Conservation (phyloP, 2,329 filamentous ascomycete genomes). For the Epichloe baconii region DNA sequence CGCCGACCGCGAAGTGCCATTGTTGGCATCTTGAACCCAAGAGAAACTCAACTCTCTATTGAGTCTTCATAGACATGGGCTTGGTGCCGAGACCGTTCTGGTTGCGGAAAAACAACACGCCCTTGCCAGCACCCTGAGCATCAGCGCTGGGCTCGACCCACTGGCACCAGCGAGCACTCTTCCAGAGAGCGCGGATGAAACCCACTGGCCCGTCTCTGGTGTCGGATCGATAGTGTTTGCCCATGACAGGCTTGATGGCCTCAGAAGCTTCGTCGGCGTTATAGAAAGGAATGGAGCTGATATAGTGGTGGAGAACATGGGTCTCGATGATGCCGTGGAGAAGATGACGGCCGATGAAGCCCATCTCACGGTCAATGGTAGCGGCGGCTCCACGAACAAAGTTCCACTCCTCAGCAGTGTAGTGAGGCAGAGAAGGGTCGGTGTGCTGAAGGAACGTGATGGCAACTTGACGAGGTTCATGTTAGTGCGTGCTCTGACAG, state of each 20-base stretch:
- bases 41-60: background rate
- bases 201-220: constrained; percentile 62
- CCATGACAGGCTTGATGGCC: constrained; percentile 91
- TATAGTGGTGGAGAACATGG: constrained; percentile 95
- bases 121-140: constrained; percentile 66
- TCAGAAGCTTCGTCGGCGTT: constrained; percentile 89
- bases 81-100: constrained; percentile 66
- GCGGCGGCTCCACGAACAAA: constrained; percentile 87
- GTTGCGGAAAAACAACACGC: constrained; percentile 92
- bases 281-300: constrained; percentile 94
- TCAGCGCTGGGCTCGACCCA: constrained; percentile 90
- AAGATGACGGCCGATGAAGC: constrained; percentile 81
- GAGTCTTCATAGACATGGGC: constrained; percentile 16
- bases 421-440: constrained; percentile 87
- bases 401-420: constrained; percentile 76
- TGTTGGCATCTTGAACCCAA: background rate
- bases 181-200: constrained; percentile 77
- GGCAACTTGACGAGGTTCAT: constrained; percentile 54
- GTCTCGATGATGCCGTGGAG: constrained; percentile 96
- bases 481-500: constrained; percentile 9
- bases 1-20: background rate
- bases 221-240: constrained; percentile 82
- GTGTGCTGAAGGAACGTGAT: constrained; percentile 98
- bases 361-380: constrained; percentile 94
- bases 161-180: constrained; percentile 74